Evolutionary conservation across 768 basidiomycete species (phyloP), one percentile per base, ranked within the genome.

Genomic region (Rhodotorula paludigena): DNA sequence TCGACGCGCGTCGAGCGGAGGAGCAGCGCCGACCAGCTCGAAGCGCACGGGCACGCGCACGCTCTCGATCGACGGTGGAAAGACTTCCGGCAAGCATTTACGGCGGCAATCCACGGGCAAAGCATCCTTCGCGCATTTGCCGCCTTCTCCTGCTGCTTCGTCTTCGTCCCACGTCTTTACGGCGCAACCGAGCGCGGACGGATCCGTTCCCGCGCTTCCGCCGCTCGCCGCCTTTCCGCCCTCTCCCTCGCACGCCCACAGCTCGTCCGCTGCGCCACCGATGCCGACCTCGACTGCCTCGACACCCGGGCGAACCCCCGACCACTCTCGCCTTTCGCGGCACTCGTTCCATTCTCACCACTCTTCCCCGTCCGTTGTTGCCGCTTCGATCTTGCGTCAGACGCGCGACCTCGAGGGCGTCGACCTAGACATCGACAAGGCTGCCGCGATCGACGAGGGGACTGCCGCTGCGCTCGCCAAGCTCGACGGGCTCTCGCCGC

Each of bases 391-490:
- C 51, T 52, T 73, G 3, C 64, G 68, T 1, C 67, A 69, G 32
- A 66, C 72, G 14, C 57, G 67, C 16, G 64, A 65, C 30, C 51
- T 65, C 41, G 71, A 72, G 32, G 67, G 62, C 48, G 49, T 64
- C 57, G 63, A 66, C 64, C 49, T 72, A 48, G 71, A 72, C n/a
- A 63, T 66, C 41, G 52, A 58, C 33, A 33, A 60, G 35, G 67
- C 67, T 1, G 67, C 72, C 16, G 64, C 57, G 6, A n/a, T 16
- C 1, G 64, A 69, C 53, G 67, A 64, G 35, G 73, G 69, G 23
- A 92, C 94, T 12, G 89, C 85, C 12, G 92, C 94, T 74, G 90
- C 91, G 15, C 81, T 99, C 42, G 85, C 92, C 61, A 96, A 94
- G 79, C 80, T 99, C 33, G 94, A 99, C 74, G 94, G 94, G 1